Percentiles rank a stretch among this genome's conserved stretches.
Conservation (phyloP, 495 filamentous ascomycete species). For the Daldinia bambusicola region DNA sequence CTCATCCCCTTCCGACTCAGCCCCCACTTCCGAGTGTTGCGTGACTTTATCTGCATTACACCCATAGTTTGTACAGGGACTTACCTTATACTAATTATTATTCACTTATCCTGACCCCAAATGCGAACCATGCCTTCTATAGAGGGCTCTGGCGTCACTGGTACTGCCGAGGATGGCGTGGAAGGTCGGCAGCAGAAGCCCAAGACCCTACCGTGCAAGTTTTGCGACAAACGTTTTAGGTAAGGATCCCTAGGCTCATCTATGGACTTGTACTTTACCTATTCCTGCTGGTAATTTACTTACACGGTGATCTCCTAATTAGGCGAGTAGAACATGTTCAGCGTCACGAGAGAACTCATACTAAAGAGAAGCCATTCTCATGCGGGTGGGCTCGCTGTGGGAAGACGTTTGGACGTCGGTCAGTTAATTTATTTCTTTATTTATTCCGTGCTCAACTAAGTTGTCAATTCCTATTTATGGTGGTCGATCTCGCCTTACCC, state of each 20-base stretch:
- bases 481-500: conserved; percentile 37
- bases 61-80: conserved; percentile 51
- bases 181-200: conserved; percentile 63
- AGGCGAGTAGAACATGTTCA: conserved; percentile 70
- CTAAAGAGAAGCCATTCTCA: conserved; percentile 68
- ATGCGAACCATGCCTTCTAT: conserved; percentile 63
- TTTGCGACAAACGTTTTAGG: conserved; percentile 66
- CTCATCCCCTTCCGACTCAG: conserved; percentile 45
- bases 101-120: conserved; percentile 45
- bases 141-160: conserved; percentile 55
- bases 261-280: conserved; percentile 50
- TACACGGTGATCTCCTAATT: conserved; percentile 50
- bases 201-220: conserved; percentile 65
- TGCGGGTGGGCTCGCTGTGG: conserved; percentile 64
- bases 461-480: conserved; percentile 29
- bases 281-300: conserved; percentile 55
- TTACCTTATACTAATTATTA: conserved; percentile 55
- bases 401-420: conserved; percentile 68
- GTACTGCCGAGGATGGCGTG: conserved; percentile 57
- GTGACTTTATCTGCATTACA: conserved; percentile 52
- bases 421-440: conserved; percentile 48
- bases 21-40: conserved; percentile 51
- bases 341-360: conserved; percentile 70
- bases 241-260: conserved; percentile 49
- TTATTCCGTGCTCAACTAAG: conserved; percentile 25